Conservation (phyloP, 805 yeast genomes). For the Metschnikowia lachancei region DNA sequence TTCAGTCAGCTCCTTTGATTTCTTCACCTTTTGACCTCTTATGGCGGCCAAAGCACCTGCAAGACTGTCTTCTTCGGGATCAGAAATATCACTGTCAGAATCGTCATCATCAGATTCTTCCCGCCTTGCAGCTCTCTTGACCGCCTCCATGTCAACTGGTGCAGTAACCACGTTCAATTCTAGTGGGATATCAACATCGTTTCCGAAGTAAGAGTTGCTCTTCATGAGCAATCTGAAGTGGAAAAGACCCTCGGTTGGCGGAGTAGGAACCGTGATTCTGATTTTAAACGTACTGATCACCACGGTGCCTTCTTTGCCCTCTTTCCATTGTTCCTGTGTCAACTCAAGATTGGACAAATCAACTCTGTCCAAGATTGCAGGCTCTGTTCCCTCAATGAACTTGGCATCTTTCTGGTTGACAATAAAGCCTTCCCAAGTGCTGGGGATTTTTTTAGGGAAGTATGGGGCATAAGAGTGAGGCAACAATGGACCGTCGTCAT, state of each 20-base stretch:
- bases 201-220: constrained; percentile 77
- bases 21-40: constrained; percentile 59
- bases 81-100: constrained; percentile 57
- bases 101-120: constrained; percentile 39
- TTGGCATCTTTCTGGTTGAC: constrained; percentile 75
- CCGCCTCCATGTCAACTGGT: constrained; percentile 29
- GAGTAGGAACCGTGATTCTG: constrained; percentile 72
- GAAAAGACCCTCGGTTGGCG: constrained; percentile 61
- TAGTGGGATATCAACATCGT: constrained; percentile 71
- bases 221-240: constrained; percentile 70
- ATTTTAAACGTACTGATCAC: constrained; percentile 72
- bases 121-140: constrained; percentile 28
- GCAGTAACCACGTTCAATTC: constrained; percentile 62
- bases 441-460: constrained; percentile 58
- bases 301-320: constrained; percentile 38
- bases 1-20: constrained; percentile 30
- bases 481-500: constrained; percentile 64
- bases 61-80: constrained; percentile 69
- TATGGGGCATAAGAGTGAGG: constrained; percentile 70
- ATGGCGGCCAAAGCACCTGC: constrained; percentile 73
- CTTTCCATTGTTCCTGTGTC: constrained; percentile 50
- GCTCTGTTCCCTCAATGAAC: constrained; percentile 60
- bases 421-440: constrained; percentile 66
- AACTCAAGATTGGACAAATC: constrained; percentile 56
- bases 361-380: constrained; percentile 49